These are phyloP conservation scores for Dictyophora rubrovolvata DNA, from an alignment of 768 basidiomycete species.

Conservation along the genomic window DNA sequence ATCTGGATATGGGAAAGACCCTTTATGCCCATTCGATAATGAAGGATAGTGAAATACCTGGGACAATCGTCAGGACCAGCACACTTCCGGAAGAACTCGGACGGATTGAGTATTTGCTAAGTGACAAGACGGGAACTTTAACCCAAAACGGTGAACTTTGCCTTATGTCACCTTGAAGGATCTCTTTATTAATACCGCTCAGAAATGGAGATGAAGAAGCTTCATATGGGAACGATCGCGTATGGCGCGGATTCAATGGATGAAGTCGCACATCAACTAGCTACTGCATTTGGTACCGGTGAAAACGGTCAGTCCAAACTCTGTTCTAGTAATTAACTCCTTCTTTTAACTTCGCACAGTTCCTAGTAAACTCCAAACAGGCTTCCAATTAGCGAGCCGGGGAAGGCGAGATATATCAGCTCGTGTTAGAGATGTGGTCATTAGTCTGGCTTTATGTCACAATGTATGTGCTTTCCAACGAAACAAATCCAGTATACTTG, in stretches of 20 bases:
- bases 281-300: conserved; percentile 62
- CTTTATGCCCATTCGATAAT: conserved; percentile 95
- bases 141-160: conserved; percentile 79
- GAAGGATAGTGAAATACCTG: conserved; percentile 85
- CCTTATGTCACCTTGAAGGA: not conserved
- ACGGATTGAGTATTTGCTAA: conserved; percentile 88
- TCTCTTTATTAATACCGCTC: conserved; percentile 5
- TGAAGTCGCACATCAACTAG: conserved; percentile 89
- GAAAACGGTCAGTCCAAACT: conserved; percentile 38
- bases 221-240: conserved; percentile 98
- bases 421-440: conserved; percentile 82
- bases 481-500: not conserved
- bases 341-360: not conserved
- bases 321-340: not conserved
- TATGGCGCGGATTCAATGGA: conserved; percentile 99
- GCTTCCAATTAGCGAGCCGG: conserved; percentile 71
- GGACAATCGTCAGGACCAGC: conserved; percentile 94
- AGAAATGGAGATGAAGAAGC: conserved; percentile 99
- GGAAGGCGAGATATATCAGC: conserved; percentile 94
- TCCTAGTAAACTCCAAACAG: conserved; percentile 40
- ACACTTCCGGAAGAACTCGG: conserved; percentile 96
- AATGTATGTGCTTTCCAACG: conserved; percentile 47
- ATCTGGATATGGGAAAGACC: conserved; percentile 99
- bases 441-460: conserved; percentile 91
- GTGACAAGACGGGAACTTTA: conserved; percentile 96